Base-by-base conservation (phyloP, 805 yeast species). In the Kluyveromyces siamensis region DNA sequence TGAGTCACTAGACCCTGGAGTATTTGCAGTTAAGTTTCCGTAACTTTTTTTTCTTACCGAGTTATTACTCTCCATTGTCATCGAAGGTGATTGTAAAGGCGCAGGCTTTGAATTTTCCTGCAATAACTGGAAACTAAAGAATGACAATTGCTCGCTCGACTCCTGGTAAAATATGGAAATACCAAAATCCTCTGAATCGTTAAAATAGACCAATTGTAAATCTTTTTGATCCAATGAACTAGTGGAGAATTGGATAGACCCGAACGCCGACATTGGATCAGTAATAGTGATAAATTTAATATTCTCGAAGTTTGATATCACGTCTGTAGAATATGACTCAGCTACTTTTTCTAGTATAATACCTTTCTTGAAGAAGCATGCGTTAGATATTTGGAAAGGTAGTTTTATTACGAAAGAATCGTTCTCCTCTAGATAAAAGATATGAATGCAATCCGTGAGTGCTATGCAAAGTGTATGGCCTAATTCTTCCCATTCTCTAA, bases 241-340 rank as follows among this genome's bases (percentile, higher is more conserved):
- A 0, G 74, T 80, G 0, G 88, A 79, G 0, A 91, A 80, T 1
- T 81, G 79, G 5, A 88, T 76, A 5, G 79, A 69, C 2, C 95
- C 88, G 49, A 86, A 73, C 4, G 87, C 93, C 2, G 79, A 77
- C 51, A 84, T 67, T 0, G 96, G 91, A 60, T 87, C 95, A 1
- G 81, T 73, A 50, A 88, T 61, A 0, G 95, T 80, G 47, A 87
- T 70, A 55, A 86, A 84, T 46, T 69, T 65, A 39, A 57, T 58
- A 17, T 50, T 52, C 25, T 42, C 2, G 60, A 62, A 25, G 48
- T 49, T 36, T 52, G 50, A 19, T 52, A 47, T 2, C 46, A 54
- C 43, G 30, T 45, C 47, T 2, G 56, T 47, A 3, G 57, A 21
- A 16, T 18, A 6, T 37, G 40, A 42, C 50, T 27, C 48, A 39